A percentile compares a stretch with the other conserved stretches of the same genome.
Conservation (phyloP, 805 yeast genomes). For the Suhomyces prunicola region DNA sequence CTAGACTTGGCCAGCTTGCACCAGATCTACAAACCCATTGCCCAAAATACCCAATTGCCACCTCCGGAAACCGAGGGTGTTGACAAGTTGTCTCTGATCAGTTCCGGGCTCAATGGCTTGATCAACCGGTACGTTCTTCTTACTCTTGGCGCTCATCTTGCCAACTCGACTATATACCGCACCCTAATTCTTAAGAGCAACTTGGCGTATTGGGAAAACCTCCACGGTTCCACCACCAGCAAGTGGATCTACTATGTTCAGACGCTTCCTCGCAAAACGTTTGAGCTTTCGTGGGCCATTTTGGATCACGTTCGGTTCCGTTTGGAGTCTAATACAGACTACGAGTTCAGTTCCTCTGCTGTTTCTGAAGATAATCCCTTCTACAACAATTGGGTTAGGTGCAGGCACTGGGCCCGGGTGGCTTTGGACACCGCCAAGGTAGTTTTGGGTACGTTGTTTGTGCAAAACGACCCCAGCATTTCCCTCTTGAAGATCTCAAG, state of each 20-base stretch:
- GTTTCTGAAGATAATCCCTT: conserved; percentile 13
- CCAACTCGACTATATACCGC: conserved; percentile 33
- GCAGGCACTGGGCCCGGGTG: conserved; percentile 7
- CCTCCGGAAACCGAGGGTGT: neutral
- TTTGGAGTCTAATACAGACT: neutral
- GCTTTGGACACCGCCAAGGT: conserved; percentile 4
- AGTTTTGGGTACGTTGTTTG: conserved; percentile 7
- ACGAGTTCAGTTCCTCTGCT: conserved; percentile 4
- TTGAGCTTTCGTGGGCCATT: neutral
- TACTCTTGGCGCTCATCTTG: conserved; percentile 23
- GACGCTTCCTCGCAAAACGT: conserved; percentile 27
- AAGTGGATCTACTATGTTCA: conserved; percentile 35
- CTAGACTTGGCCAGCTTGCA: conserved; percentile 5
- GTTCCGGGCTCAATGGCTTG: conserved; percentile 5
- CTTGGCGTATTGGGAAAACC: conserved; percentile 33
- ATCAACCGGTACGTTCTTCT: conserved; percentile 24
- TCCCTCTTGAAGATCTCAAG: conserved; percentile 9
- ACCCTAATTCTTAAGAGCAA: conserved; percentile 32
- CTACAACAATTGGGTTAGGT: conserved; percentile 11
- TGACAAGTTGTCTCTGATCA: neutral
- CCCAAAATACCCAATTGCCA: neutral
- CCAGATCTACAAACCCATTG: neutral
- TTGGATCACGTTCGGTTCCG: conserved; percentile 2
- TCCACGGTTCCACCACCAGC: conserved; percentile 21
- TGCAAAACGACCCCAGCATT: conserved; percentile 15